phyloP scores from a whole-genome alignment of 768 basidiomycete genomes.

The Clathrus columnatus region DNA sequence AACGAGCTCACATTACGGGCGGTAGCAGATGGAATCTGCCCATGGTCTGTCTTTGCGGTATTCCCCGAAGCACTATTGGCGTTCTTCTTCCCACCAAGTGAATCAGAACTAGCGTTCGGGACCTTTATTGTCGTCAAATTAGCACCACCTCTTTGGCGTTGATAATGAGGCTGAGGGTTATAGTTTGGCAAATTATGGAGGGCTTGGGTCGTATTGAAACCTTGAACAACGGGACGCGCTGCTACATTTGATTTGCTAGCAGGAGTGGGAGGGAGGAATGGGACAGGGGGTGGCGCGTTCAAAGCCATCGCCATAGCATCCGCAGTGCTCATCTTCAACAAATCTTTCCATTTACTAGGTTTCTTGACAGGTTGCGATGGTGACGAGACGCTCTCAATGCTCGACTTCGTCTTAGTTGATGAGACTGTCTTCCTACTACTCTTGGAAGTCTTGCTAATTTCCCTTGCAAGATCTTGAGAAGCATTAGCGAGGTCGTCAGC shows the following conservation, averaged over 20 bases:
- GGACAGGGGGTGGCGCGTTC: constrained; percentile 8
- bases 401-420: neutral
- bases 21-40: constrained; percentile 39
- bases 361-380: constrained; percentile 44
- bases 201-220: neutral
- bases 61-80: neutral
- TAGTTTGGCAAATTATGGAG: neutral
- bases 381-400: constrained; percentile 6
- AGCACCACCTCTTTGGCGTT: constrained; percentile 10
- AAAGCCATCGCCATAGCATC: constrained; percentile 12
- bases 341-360: constrained; percentile 78
- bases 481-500: constrained; percentile 67
- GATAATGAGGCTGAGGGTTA: neutral
- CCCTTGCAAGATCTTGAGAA: constrained; percentile 74
- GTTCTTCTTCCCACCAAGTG: neutral
- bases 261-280: neutral
- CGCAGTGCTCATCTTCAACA: constrained; percentile 52
- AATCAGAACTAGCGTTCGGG: neutral
- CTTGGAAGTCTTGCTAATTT: constrained; percentile 55
- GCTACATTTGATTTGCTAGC: neutral
- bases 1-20: constrained; percentile 71
- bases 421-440: neutral
- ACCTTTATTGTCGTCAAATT: neutral
- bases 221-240: neutral
- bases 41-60: constrained; percentile 18